Evolutionary conservation across 1,284 basidiomycete species (phyloP).

Genomic region (Porphyrellus sp.): DNA sequence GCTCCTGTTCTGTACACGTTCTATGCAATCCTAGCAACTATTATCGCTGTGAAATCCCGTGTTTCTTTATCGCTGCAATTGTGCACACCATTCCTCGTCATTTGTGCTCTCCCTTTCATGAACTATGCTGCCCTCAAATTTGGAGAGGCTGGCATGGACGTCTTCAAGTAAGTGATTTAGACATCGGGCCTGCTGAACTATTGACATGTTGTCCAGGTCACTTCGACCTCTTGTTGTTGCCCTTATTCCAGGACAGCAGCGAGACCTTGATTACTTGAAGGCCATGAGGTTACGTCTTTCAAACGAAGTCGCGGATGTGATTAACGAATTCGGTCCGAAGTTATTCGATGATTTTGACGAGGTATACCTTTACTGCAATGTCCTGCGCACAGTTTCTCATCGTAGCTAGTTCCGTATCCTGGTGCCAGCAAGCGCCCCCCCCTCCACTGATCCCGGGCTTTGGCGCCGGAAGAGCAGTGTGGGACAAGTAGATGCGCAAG

Average conservation of each 20-base stretch:
- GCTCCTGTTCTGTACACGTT: conserved; percentile 85
- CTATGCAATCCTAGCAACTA: conserved; percentile 81
- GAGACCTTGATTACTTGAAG: conserved; percentile 79
- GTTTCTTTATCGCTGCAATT: conserved; percentile 64
- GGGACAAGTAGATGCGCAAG: conserved; percentile 76
- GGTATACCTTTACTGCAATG: conserved; percentile 41
- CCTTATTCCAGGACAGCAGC: conserved; percentile 88
- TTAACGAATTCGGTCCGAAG: conserved; percentile 88
- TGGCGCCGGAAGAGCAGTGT: conserved; percentile 74
- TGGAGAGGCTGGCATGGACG: conserved; percentile 98
- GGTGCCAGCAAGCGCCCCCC: conserved; percentile 78
- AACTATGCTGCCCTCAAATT: conserved; percentile 96
- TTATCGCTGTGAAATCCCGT: conserved; percentile 70
- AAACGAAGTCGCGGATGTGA: conserved; percentile 85
- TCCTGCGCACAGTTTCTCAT: conserved; percentile 5
- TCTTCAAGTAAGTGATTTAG: conserved; percentile 75
- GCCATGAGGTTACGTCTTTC: conserved; percentile 76
- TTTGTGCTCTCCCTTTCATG: conserved; percentile 80
- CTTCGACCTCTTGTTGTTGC: conserved; percentile 90
- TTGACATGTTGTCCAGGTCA: conserved; percentile 57
- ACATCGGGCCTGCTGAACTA: conserved; percentile 34
- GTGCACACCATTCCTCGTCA: conserved; percentile 79
- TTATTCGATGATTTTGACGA: conserved; percentile 88
- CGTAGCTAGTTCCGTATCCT: conserved; percentile 69
- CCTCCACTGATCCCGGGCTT: conserved; percentile 63